Percentiles rank a stretch among this genome's conserved stretches.
phyloP scores from a whole-genome alignment of 2,329 filamentous ascomycete genomes.

The Ophiostoma tasmaniense region DNA sequence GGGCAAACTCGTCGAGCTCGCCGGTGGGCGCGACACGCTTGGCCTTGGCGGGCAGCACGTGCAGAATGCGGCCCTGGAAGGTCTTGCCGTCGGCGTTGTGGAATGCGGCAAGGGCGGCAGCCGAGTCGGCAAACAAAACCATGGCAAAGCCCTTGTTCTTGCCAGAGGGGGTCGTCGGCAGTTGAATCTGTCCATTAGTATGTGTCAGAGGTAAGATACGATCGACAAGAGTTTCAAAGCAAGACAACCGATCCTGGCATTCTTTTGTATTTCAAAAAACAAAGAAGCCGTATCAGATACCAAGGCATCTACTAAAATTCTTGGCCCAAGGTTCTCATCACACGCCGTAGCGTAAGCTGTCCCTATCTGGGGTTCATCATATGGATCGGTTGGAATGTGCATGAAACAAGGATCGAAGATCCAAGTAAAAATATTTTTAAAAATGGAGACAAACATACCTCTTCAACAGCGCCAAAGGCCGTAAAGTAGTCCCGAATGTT shows the following conservation, averaged over 20 bases:
- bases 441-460: conserved; percentile 68
- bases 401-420: neutral
- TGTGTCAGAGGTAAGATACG: too few species aligned
- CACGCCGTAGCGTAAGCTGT: conserved; percentile 90
- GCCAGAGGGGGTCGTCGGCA: conserved; percentile 66
- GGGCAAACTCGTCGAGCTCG: conserved; percentile 69
- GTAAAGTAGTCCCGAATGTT: conserved; percentile 67
- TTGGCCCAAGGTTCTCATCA: conserved; percentile 85
- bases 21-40: conserved; percentile 56
- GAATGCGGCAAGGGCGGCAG: conserved; percentile 70
- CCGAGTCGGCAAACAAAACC: conserved; percentile 65
- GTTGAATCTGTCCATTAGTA: conserved; percentile 61
- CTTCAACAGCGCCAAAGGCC: conserved; percentile 67
- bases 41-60: conserved; percentile 75
- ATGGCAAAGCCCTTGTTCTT: conserved; percentile 85
- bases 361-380: conserved; percentile 99
- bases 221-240: neutral
- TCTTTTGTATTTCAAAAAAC: neutral
- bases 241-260: conserved; percentile 7
- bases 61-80: conserved; percentile 86
- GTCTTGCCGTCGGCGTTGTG: conserved; percentile 70
- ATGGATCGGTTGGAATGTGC: conserved; percentile 11
- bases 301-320: conserved; percentile 99
- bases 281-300: conserved; percentile 52
- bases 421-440: too few species aligned